Evolutionary conservation across 1,284 basidiomycete species (phyloP).

Genomic region (Psilocybe mexicana): DNA sequence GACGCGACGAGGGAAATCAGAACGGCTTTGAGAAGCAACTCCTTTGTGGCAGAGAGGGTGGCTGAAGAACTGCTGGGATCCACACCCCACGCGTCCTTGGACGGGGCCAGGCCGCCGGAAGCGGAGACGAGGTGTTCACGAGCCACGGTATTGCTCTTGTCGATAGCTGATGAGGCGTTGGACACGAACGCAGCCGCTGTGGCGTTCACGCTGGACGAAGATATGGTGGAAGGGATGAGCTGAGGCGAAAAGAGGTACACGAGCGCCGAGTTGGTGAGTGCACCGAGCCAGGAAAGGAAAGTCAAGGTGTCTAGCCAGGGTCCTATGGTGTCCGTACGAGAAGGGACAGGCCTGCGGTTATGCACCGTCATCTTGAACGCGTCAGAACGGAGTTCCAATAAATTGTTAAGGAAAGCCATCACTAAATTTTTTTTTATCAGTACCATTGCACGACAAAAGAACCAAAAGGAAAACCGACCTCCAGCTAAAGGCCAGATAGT

Average conservation of each 20-base stretch:
- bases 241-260: conserved; percentile 45
- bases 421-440: conserved; percentile 35
- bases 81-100: conserved; percentile 15
- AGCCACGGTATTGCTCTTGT: conserved; percentile 15
- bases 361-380: conserved; percentile 94
- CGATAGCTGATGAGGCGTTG: conserved; percentile 4
- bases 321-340: conserved; percentile 88
- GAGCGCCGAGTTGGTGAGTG: conserved; percentile 83
- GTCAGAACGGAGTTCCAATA: conserved; percentile 90
- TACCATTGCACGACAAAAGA: conserved; percentile 1
- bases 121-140: conserved; percentile 29
- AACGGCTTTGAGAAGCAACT: conserved; percentile 65
- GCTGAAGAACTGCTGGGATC: conserved; percentile 21
- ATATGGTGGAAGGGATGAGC: conserved; percentile 17
- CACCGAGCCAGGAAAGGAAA: conserved; percentile 87
- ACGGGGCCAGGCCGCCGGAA: conserved; percentile 16
- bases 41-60: conserved; percentile 41
- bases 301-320: conserved; percentile 90
- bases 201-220: conserved; percentile 4
- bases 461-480: conserved; percentile 40
- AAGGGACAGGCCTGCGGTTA: conserved; percentile 81
- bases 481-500: conserved; percentile 94
- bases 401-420: conserved; percentile 83
- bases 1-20: conserved; percentile 77
- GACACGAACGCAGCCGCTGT: conserved; percentile 9